Conservation (phyloP, 2,329 filamentous ascomycete genomes). For the Metarhizium album region DNA sequence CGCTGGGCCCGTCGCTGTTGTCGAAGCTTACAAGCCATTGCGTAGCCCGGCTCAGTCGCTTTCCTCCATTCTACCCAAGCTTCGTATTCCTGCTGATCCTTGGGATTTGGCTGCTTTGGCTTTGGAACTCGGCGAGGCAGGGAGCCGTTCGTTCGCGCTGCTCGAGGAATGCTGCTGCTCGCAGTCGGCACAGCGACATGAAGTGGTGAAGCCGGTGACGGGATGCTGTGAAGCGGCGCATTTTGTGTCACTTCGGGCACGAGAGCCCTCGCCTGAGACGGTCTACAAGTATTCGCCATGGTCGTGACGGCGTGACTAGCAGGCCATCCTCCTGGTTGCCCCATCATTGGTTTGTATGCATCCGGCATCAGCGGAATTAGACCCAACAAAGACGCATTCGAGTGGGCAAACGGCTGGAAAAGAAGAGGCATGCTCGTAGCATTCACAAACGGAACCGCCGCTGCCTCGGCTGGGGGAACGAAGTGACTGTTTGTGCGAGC, state of each 20-base stretch:
- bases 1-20: slow-evolving; percentile 29
- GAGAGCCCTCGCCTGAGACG: not conserved
- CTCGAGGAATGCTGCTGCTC: not conserved
- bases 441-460: not conserved
- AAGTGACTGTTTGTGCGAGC: not conserved
- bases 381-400: not conserved
- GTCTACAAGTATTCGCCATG: not conserved
- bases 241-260: not conserved
- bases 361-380: not conserved
- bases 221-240: not conserved
- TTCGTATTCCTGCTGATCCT: slow-evolving; percentile 35
- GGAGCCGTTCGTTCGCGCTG: not conserved
- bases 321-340: not conserved
- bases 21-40: slow-evolving; percentile 32
- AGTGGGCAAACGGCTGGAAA: not conserved
- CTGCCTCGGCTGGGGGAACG: not conserved
- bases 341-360: not conserved
- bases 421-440: not conserved
- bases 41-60: slow-evolving; percentile 36
- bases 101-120: slow-evolving; percentile 29
- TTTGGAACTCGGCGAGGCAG: slow-evolving; percentile 23
- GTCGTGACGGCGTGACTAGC: not conserved
- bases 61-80: slow-evolving; percentile 39
- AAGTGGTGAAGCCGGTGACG: not conserved
- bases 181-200: not conserved